Evolutionary conservation across 2,329 filamentous ascomycete genomes (phyloP).

Genomic region (Clathrospora elynae): DNA sequence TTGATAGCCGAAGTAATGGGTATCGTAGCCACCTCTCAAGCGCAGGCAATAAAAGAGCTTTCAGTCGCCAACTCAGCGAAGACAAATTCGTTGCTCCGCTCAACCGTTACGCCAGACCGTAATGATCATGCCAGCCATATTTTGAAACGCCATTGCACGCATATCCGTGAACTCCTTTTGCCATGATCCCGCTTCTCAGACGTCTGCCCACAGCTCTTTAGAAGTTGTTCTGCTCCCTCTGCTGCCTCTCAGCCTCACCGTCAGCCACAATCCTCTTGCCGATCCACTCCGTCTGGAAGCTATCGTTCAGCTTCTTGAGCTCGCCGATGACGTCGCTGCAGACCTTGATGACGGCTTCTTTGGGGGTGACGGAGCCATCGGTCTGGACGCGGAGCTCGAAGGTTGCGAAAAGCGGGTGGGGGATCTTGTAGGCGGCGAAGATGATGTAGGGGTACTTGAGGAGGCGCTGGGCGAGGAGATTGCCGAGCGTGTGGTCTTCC

Average conservation of each 20-base stretch:
- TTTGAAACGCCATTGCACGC: background rate
- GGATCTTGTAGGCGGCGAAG: conserved; percentile 88
- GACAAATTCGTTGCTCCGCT: too few relatives aligned
- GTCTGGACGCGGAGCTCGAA: conserved; percentile 87
- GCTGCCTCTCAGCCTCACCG: conserved; percentile 41
- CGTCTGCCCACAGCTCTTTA: conserved; percentile 8
- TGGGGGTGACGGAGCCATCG: conserved; percentile 84
- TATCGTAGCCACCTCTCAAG: too few relatives aligned
- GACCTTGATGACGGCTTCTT: conserved; percentile 79
- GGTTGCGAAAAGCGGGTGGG: conserved; percentile 50
- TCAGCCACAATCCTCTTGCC: conserved; percentile 46
- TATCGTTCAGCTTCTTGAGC: conserved; percentile 77
- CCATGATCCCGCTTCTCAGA: background rate
- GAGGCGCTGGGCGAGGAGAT: conserved; percentile 84
- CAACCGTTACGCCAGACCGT: conserved; percentile 5
- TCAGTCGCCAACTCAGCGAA: too few relatives aligned
- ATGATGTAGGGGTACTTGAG: conserved; percentile 81
- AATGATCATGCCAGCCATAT: background rate
- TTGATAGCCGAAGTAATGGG: too few relatives aligned
- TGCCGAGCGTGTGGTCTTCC: conserved; percentile 94
- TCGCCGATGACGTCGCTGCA: conserved; percentile 84
- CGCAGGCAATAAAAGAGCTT: too few relatives aligned
- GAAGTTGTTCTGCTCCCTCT: conserved; percentile 39
- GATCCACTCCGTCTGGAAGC: conserved; percentile 80
- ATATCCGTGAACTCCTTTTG: background rate